Evolutionary conservation across 371 early-diverging fungal genomes (phyloP), one percentile per base, ranked within the genome.

Genomic region (Mucor velutinosus): DNA sequence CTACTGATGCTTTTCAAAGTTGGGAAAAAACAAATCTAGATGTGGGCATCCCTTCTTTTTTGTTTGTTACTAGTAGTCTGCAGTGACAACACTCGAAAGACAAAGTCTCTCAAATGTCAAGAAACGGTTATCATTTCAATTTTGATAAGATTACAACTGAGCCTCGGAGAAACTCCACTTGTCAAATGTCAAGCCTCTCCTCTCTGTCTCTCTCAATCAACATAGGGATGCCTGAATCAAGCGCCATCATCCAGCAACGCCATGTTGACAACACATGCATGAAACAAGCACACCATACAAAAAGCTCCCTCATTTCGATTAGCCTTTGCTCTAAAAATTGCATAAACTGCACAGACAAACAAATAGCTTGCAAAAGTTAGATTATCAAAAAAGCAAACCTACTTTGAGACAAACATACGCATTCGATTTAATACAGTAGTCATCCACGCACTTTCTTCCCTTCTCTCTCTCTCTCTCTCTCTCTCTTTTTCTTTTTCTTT

Each of bases 111-210:
- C 53, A 53, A 53, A 53, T 25, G 27, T 53, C 12, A 47, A 53
- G 14, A 25, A 15, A 14, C 53, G 25, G 64, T 53, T n/a, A 55
- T 25, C 55, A 51, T 66, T 66, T 37, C 66, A 66, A 66, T 53
- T 53, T 53, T 12, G 53, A 53, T 27, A 60, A 14, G 32, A 66
- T 66, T 47, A 39, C 67, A 49, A 66, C 67, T 60, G 59, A 49
- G 32, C 10, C 10, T 66, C 67, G 67, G 67, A 66, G 67, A 66
- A 66, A 66, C 67, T 66, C 67, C 6, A 35, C 19, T 60, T 66
- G 60, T 66, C 49, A 59, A 49, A 35, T 35, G 37, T 1, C 37
- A 12, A 35, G 12, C 7, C 7, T 33, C 4, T 8, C 4, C 8
- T 8, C 33, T 33, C 33, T 33, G 5, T 51, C 51, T 25, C 51